These are phyloP conservation scores for Hygrocybe coccinea DNA, from an alignment of 768 basidiomycete genomes.

Conservation along the genomic window DNA sequence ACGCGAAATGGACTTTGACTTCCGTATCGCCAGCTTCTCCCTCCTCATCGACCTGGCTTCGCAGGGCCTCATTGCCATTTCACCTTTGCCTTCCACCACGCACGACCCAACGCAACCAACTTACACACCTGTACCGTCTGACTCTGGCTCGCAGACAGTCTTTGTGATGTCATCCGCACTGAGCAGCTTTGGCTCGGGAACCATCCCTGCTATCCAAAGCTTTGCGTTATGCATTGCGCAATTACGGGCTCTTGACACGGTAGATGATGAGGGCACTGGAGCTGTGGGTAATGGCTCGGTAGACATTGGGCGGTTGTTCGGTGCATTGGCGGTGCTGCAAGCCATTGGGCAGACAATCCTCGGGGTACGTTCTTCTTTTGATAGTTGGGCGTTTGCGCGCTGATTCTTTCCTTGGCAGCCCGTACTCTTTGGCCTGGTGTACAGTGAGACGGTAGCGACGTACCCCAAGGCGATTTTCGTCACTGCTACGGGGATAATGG, in stretches of 20 bases:
- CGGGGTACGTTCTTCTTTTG: constrained; percentile 34
- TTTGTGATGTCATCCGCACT: constrained; percentile 62
- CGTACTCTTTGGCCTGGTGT: constrained; percentile 66
- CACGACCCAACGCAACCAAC: constrained; percentile 8
- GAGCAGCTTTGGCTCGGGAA: constrained; percentile 60
- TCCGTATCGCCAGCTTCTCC: constrained; percentile 55
- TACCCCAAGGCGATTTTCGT: constrained; percentile 71
- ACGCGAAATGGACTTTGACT: constrained; percentile 67
- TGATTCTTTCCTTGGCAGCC: constrained; percentile 38
- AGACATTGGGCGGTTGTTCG: constrained; percentile 56
- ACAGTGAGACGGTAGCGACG: constrained; percentile 60
- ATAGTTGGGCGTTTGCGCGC: neutral
- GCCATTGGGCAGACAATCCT: constrained; percentile 64
- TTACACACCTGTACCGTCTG: too few species aligned
- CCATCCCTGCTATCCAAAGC: constrained; percentile 65
- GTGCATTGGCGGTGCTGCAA: constrained; percentile 67
- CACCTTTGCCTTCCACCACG: constrained; percentile 39
- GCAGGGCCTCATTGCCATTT: constrained; percentile 51
- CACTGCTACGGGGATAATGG: constrained; percentile 48
- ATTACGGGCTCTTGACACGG: constrained; percentile 34
- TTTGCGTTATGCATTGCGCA: constrained; percentile 63
- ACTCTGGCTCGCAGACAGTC: constrained; percentile 32
- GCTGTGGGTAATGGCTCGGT: constrained; percentile 16
- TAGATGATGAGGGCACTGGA: constrained; percentile 10
- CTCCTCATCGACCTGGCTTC: constrained; percentile 63